Conservation (phyloP, 176 grass and related monocot genomes). For the Paspalum notatum region DNA sequence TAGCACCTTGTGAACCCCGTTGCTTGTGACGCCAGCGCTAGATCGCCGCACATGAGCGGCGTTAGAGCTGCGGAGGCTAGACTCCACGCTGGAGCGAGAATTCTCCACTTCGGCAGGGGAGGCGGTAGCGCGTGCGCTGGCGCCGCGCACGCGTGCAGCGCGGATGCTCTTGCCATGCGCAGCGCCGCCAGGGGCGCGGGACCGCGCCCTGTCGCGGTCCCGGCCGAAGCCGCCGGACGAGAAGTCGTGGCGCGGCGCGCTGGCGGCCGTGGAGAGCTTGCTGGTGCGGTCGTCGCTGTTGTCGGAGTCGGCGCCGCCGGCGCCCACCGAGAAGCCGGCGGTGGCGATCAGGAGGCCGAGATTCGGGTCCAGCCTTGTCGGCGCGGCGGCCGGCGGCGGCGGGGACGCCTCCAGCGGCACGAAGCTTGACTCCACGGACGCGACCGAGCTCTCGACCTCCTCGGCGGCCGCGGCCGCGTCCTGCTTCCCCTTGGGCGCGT, state of each 20-base stretch:
- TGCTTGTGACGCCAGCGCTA: constrained; percentile 36
- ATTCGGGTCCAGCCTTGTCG: constrained; percentile 48
- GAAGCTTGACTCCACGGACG: constrained; percentile 71
- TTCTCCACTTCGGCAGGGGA: constrained; percentile 64
- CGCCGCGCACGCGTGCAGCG: constrained; percentile 34
- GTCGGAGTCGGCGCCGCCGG: constrained; percentile 68
- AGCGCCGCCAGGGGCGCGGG: constrained; percentile 24
- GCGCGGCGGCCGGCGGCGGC: constrained; percentile 33
- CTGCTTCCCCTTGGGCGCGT: constrained; percentile 50
- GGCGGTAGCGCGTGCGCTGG: constrained; percentile 19
- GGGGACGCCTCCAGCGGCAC: constrained; percentile 30
- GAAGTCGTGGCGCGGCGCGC: constrained; percentile 59
- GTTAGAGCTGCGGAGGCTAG: constrained; percentile 43
- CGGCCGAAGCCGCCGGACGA: constrained; percentile 43
- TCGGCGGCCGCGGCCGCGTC: constrained; percentile 35
- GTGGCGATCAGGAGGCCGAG: constrained; percentile 58
- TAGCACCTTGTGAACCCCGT: constrained; percentile 60
- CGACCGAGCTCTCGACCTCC: constrained; percentile 60
- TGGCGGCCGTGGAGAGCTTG: constrained; percentile 70
- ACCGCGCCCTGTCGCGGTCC: constrained; percentile 51
- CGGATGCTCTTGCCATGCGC: constrained; percentile 45
- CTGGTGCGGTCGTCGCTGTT: constrained; percentile 89
- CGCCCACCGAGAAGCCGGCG: constrained; percentile 74
- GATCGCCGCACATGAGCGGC: constrained; percentile 24
- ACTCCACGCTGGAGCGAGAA: constrained; percentile 70